Conservation (phyloP, 495 filamentous ascomycete species). For the Xylaria scruposa region DNA sequence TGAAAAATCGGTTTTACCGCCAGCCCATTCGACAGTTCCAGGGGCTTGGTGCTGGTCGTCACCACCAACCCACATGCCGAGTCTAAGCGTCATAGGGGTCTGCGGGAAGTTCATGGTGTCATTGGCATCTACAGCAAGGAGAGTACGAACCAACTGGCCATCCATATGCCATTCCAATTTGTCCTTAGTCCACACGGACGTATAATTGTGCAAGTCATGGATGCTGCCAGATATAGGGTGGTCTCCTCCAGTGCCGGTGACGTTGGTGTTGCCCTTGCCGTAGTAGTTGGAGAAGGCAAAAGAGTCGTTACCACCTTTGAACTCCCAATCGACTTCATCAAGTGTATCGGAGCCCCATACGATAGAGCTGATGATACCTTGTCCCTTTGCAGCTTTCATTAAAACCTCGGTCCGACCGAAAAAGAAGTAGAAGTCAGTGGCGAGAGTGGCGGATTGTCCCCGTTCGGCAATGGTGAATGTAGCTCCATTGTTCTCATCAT, state of each 20-base stretch:
- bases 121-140: constrained; percentile 69
- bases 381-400: constrained; percentile 75
- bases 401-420: constrained; percentile 74
- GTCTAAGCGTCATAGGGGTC: constrained; percentile 82
- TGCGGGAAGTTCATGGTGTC: constrained; percentile 76
- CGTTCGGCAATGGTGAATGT: constrained; percentile 74
- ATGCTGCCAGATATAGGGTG: constrained; percentile 49
- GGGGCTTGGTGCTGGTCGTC: constrained; percentile 63
- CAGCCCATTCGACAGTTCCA: constrained; percentile 74
- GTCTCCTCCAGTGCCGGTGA: constrained; percentile 52
- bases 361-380: constrained; percentile 81
- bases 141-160: constrained; percentile 67
- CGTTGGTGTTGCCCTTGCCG: constrained; percentile 72
- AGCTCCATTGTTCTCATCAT: constrained; percentile 61
- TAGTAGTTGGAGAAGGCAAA: constrained; percentile 83
- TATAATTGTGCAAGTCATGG: constrained; percentile 77
- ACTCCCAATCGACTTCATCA: constrained; percentile 93
- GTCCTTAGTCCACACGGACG: constrained; percentile 79
- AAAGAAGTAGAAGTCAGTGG: constrained; percentile 77
- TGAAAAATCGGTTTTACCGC: constrained; percentile 74
- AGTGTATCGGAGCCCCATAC: constrained; percentile 84
- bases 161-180: constrained; percentile 79
- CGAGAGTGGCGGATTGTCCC: constrained; percentile 76
- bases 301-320: constrained; percentile 69
- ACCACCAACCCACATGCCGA: constrained; percentile 89